Base-by-base conservation (phyloP, 1,284 basidiomycete species). In the Sporisorium sorghi region DNA sequence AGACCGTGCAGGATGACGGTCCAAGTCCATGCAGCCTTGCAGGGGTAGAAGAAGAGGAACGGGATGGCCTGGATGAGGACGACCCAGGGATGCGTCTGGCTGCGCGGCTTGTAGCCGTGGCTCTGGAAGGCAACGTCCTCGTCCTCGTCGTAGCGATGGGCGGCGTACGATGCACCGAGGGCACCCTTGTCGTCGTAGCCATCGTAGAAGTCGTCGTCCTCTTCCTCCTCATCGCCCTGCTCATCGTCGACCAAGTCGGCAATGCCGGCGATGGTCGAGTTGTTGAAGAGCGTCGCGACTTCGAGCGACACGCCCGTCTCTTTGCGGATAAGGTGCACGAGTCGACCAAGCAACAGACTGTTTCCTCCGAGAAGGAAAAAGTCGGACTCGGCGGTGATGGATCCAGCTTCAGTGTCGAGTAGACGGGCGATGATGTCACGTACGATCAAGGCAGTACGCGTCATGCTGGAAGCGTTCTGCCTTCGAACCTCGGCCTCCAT, bases 11-110 rank as follows among this genome's bases (percentile, higher is more conserved):
- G 43, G 48, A 84, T 82, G 61, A 84, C 77, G 14, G 82, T 83
- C 83, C 83, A 84, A 11, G 83, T 84, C 83, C 83, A 84, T 5
- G 83, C 83, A 3, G 83, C 83, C 61, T 84, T 84, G 63, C 80
- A 65, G 5, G 83, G 83, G 56, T 84, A 84, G 67, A 84, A 84
- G 69, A 84, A 79, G 40, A 84, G 58, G 62, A 84, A 76, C 1
- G 83, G 83, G 23, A 84, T 68, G 21, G 70, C 40, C 66, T 84
- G 83, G 23, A 84, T 57, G 24, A 84, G 73, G 49, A 84, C 33
- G 19, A 83, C 83, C 69, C 79, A 78, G 0, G 81, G 82, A 58
- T 83, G 81, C 2, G 76, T 79, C 69, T 83, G 80, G 58, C 81
- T 83, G 62, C 83, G 77, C n/a, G 70, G 68, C 61, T 78, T 71